Evolutionary conservation across 345 rosid genomes (phyloP), one percentile per base, ranked within the genome.

Genomic region (Salix exigua): DNA sequence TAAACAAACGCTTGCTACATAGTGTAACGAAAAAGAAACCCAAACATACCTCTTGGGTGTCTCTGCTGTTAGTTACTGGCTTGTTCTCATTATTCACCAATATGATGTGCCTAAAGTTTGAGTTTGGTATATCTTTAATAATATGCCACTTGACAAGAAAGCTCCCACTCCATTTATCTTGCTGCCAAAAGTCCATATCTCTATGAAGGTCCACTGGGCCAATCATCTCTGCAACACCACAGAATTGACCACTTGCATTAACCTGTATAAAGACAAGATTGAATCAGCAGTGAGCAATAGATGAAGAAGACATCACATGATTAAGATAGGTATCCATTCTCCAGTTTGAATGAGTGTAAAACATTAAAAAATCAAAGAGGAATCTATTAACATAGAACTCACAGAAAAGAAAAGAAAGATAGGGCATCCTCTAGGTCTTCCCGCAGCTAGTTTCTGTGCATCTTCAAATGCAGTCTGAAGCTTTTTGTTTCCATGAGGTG

Each of bases 131-230:
- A 82, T 96, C 97, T 84, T 93, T 96, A 55, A 96, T 88, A 44
- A 96, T 79, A 76, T 93, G 98, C 99, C 99, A 93, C 86, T 91
- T 96, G 50, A 96, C 96, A 75, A 90, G 87, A 79, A 96, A 93
- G 85, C 97, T 90, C 63, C 99, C 99, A 58, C 90, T 92, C 99
- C 98, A 96, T 84, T 96, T 96, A 79, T 96, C 97, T 84, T 96
- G 99, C 87, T 92, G 99, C 99, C 99, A 96, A 84, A 93, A 96
- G 78, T 93, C 96, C 97, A 96, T 91, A 76, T 92, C 96, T 78
- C 80, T 89, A 37, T 80, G 84, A 58, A 91, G 90, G 79, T 94
- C 91, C 81, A 93, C 97, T 4, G 96, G 91, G 68, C 96, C 97
- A 66, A 85, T 80, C 99, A 96, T 96, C 90, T 96, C 98, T 0